Conservation (phyloP, 306 rosid species). For the Bauhinia variegata region DNA sequence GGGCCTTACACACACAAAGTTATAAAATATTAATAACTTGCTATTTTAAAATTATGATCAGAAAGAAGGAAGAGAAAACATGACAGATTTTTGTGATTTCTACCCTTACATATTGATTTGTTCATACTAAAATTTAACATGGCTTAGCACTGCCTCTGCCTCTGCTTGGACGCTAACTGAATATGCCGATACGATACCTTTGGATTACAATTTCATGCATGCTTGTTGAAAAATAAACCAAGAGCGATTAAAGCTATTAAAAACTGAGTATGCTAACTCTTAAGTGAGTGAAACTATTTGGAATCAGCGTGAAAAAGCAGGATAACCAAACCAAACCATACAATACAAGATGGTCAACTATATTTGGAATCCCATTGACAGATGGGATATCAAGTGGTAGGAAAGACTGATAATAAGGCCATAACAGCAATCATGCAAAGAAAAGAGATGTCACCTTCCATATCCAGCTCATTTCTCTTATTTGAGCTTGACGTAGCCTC, state of each 20-base stretch:
- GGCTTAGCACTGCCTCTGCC: not conserved
- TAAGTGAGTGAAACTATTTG: slow-evolving; percentile 8
- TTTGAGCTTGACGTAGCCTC: slow-evolving; percentile 57
- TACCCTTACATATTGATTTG: too few species aligned
- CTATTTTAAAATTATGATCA: too few species aligned
- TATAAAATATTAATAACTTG: too few species aligned
- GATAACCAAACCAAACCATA: slow-evolving; percentile 21
- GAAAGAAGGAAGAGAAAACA: too few species aligned
- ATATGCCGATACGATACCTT: too few species aligned
- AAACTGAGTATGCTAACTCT: too few species aligned
- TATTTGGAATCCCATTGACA: slow-evolving; percentile 40
- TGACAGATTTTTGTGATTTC: too few species aligned
- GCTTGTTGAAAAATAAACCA: slow-evolving; percentile 18
- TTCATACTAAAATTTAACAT: not conserved
- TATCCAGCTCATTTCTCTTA: slow-evolving; percentile 66
- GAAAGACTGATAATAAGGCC: slow-evolving; percentile 44
- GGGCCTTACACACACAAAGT: not conserved
- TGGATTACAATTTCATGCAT: not conserved
- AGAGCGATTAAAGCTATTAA: not conserved
- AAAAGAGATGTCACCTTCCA: slow-evolving; percentile 57
- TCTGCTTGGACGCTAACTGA: not conserved
- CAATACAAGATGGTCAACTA: slow-evolving; percentile 20
- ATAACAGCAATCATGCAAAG: slow-evolving; percentile 43
- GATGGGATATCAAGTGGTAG: slow-evolving; percentile 48
- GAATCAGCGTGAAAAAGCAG: slow-evolving; percentile 4